phyloP scores from a whole-genome alignment of 2,329 filamentous ascomycete genomes.

The Metarhizium rileyi region DNA sequence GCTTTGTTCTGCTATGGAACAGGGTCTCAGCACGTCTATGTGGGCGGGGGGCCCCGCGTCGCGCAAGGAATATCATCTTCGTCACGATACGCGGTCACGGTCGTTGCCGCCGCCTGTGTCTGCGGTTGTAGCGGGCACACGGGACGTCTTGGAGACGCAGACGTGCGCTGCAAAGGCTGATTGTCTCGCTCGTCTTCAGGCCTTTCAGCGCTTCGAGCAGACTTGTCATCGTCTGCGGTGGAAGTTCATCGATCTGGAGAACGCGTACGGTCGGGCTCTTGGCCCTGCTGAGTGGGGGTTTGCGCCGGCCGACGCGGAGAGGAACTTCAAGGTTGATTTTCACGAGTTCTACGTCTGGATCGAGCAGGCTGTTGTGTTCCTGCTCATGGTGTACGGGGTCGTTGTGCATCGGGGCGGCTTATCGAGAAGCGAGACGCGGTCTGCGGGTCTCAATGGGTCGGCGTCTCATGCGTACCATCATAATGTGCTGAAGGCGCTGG shows the following conservation, averaged over 20 bases:
- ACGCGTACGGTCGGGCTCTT: conserved; percentile 43
- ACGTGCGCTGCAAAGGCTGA: neutral
- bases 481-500: conserved; percentile 55
- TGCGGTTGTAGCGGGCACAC: neutral
- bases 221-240: conserved; percentile 51
- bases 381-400: conserved; percentile 55
- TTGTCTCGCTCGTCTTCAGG: conserved; percentile 18
- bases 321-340: conserved; percentile 71
- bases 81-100: neutral
- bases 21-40: conserved; percentile 7
- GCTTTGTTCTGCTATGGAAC: neutral
- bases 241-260: conserved; percentile 52
- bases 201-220: conserved; percentile 49
- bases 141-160: neutral
- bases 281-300: conserved; percentile 26
- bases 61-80: neutral
- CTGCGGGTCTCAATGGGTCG: neutral
- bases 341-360: conserved; percentile 67
- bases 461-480: conserved; percentile 52
- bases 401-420: conserved; percentile 27
- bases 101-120: conserved; percentile 4
- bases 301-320: conserved; percentile 38
- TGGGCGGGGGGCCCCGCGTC: conserved; percentile 4
- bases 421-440: neutral
- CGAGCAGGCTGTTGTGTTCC: conserved; percentile 58